Evolutionary conservation across 345 rosid genomes (phyloP), one percentile per base, ranked within the genome.

Genomic region (Acer campestre): DNA sequence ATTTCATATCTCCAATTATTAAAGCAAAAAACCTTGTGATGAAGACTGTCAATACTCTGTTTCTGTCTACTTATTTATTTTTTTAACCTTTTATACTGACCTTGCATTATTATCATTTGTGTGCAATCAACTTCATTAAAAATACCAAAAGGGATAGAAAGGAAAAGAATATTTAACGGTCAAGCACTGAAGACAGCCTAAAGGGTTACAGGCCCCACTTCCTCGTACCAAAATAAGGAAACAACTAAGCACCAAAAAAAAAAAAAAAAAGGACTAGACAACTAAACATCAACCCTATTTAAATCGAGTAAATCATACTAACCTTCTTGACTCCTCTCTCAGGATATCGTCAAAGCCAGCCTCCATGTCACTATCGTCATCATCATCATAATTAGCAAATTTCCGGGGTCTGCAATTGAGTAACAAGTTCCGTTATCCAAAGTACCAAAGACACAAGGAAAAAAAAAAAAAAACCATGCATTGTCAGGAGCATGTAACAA

Each of bases 251-350:
- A 35, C 38, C 6, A 4, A 35, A 35, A 35, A 35, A 31, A 4
- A 31, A 31, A 0, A 40, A 14, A n/a, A 62, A 10, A 18, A 31
- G 27, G 29, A 75, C 1, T 1, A 46, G 61, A 25, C 18, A 23
- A 38, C 22, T 17, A 62, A 74, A 18, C 75, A 18, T n/a, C 58
- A 48, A 20, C 31, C 61, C 65, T 14, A 53, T 14, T 4, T 6
- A 2, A 64, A 63, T 27, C 44, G 7, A 12, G 68, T 25, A 51
- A 40, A 42, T n/a, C 22, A 22, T 1, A 75, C 92, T 53, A 77
- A 96, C 99, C 99, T 96, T 79, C 87, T 62, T 72, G 64, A 84
- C 82, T 96, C 99, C 80, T 96, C 98, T 80, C 25, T 71, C 90
- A 82, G 67, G 51, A 94, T 92, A 69, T 96, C 99, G 0, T 89